phyloP scores from a whole-genome alignment of 2,329 filamentous ascomycete species.

The Annulohypoxylon truncatum region DNA sequence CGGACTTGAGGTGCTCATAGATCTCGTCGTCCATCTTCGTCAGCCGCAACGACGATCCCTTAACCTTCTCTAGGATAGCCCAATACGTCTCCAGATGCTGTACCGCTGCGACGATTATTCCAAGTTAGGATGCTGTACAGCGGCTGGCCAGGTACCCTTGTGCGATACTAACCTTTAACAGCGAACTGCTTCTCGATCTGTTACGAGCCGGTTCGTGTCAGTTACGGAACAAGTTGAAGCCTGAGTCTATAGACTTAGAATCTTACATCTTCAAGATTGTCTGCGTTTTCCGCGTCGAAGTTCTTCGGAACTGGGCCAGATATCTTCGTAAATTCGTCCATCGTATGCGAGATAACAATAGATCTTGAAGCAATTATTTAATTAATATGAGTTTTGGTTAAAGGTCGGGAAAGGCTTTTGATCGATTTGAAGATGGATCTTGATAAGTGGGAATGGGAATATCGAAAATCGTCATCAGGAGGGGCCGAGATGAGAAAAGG shows the following conservation, averaged over 20 bases:
- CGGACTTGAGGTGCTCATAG: conserved; percentile 84
- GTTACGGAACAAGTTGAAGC: neutral
- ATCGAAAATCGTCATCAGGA: conserved; percentile 10
- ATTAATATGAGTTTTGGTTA: neutral
- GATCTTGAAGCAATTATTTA: neutral
- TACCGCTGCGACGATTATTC: conserved; percentile 66
- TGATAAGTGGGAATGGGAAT: neutral
- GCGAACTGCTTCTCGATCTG: conserved; percentile 99
- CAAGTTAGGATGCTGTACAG: neutral
- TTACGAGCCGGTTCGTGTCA: neutral
- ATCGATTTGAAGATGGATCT: neutral
- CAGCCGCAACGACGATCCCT: conserved; percentile 86
- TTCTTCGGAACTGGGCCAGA: conserved; percentile 55
- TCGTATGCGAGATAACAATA: conserved; percentile 1
- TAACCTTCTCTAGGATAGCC: conserved; percentile 91
- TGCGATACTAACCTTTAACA: conserved; percentile 77
- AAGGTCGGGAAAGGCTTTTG: neutral
- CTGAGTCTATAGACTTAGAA: too few relatives aligned
- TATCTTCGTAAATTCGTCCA: conserved; percentile 47
- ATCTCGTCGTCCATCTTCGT: conserved; percentile 98
- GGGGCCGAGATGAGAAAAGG: neutral
- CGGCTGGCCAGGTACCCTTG: neutral
- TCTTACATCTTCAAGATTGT: conserved; percentile 50
- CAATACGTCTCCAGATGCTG: conserved; percentile 98
- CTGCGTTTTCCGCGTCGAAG: conserved; percentile 60